Conservation (phyloP, 352 stramenopile genomes). For the Plasmopara halstedii region DNA sequence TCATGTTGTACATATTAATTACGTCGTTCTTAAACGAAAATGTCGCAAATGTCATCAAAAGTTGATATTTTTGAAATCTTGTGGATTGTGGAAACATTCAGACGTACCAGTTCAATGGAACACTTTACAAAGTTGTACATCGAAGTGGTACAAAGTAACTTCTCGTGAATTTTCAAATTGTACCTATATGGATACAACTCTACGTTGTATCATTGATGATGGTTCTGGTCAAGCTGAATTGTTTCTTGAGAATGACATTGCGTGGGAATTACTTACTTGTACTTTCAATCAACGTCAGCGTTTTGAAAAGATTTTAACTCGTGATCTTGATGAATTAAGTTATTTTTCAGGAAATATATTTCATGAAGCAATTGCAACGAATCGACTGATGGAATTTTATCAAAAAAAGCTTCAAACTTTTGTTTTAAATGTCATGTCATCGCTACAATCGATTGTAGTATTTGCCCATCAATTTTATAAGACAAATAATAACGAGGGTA, state of each 20-base stretch:
- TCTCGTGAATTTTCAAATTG: slow-evolving; percentile 25
- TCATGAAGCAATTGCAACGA: slow-evolving; percentile 23
- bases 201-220: slow-evolving; percentile 68
- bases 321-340: slow-evolving; percentile 38
- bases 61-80: slow-evolving; percentile 35
- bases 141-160: slow-evolving; percentile 22
- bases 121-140: slow-evolving; percentile 10
- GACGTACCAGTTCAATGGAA: background rate
- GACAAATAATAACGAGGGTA: slow-evolving; percentile 19
- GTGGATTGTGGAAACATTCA: slow-evolving; percentile 35
- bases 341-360: slow-evolving; percentile 42
- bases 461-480: slow-evolving; percentile 64
- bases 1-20: slow-evolving; percentile 64
- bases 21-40: slow-evolving; percentile 65
- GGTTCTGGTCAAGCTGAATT: slow-evolving; percentile 69
- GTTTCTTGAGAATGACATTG: slow-evolving; percentile 56
- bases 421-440: slow-evolving; percentile 23
- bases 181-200: slow-evolving; percentile 36
- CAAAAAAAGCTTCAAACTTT: slow-evolving; percentile 53
- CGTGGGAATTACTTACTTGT: slow-evolving; percentile 62
- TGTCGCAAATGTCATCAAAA: slow-evolving; percentile 47
- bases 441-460: slow-evolving; percentile 29
- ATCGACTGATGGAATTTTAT: slow-evolving; percentile 44
- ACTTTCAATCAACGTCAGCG: slow-evolving; percentile 26
- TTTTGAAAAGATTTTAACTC: slow-evolving; percentile 42